Base-by-base conservation (phyloP, 1,139 yeast genomes). In the Barnettozyma hawaiiensis region DNA sequence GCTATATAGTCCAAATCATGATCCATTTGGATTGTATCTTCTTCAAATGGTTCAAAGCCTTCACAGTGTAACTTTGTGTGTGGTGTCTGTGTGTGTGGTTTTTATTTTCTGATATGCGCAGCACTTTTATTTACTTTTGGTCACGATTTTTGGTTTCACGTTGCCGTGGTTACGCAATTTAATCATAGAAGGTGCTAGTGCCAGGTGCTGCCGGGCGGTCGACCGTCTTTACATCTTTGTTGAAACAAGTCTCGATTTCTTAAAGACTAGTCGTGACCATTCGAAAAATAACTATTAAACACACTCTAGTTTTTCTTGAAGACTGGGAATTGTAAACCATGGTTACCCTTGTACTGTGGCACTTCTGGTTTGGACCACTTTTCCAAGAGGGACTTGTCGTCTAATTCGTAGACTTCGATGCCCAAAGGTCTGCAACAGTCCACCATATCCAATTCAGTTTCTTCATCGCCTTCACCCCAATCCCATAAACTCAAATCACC, bases 401-500 rank as follows among this genome's bases (percentile, higher is more conserved):
- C 72, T 37, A 80, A 57, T 48, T 65, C 60, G 59, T 77, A 80
- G 11, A 80, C 79, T 54, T 80, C 84, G 40, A 78, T 75, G 1
- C 72, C 81, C 46, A 80, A 65, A 2, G 84, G 82, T 50, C 85
- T 65, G 55, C 86, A 79, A 54, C 81, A 75, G 44, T 73, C 76
- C 18, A 70, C 65, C 83, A 78, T 77, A 46, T 74, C 76, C n/a
- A 63, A 66, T n/a, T 61, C 63, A 3, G 59, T 66, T 27, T 64
- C 67, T 35, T 68, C 69, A 19, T 69, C 73, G 44, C 67, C 66
- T 58, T 74, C 82, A 39, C 85, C 85, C 85, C 85, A 80, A 34
- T 78, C 84, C 85, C 85, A 80, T 47, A 70, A 69, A 15, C 82
- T 75, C 44, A 80, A 64, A 56, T 79, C 85, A 14, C 86, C 86